Base-by-base conservation (phyloP, 2,329 filamentous ascomycete genomes). In the Sporothrix globosa region DNA sequence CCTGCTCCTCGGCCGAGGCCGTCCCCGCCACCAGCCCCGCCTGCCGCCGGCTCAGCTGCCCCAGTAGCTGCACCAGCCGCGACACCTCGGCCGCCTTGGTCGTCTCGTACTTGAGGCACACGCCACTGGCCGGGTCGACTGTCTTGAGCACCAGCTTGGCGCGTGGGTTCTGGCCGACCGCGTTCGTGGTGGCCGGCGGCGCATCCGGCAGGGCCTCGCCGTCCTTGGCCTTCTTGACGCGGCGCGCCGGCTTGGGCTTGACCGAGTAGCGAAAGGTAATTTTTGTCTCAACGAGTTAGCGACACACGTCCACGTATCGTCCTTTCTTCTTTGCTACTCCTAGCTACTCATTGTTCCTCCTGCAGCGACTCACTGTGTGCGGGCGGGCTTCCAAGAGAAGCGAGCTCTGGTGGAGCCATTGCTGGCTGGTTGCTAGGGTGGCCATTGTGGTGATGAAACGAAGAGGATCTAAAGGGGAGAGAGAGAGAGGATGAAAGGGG, bases 211-310 rank as follows among this genome's bases (percentile, higher is more conserved):
- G 78, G 75, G 68, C 44, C 61, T 72, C 73, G 53, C 21, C 73
- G 34, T 73, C 74, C 60, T 74, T 73, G 13, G 68, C 58, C 30
- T 75, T 74, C 48, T 72, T 73, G 6, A 70, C 56, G n/a, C 72
- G 73, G n/a, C 73, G 72, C 2, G 69, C 68, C 7, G 73, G 70
- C 61, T 80, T 78, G 53, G 84, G 83, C 46, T 84, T 82, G 79
- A 95, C 89, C 78, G 88, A 90, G 88, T 98, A 99, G 85, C 92
- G 93, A 74, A 94, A 97, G 75, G 93, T 96, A 82, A 98, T 92
- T 77, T 90, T 88, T 63, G 95, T 94, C 94, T 97, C 11, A 19
- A 19, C 77, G 39, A 6, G 50, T 68, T 61, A 70, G 73, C 41
- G 50, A 44, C 13, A 21, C 5, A 3, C 3, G 50, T 65, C 30